These are phyloP conservation scores for Asterionellopsis glacialis DNA, from an alignment of 108 stramenopile genomes.

Conservation along the genomic window DNA sequence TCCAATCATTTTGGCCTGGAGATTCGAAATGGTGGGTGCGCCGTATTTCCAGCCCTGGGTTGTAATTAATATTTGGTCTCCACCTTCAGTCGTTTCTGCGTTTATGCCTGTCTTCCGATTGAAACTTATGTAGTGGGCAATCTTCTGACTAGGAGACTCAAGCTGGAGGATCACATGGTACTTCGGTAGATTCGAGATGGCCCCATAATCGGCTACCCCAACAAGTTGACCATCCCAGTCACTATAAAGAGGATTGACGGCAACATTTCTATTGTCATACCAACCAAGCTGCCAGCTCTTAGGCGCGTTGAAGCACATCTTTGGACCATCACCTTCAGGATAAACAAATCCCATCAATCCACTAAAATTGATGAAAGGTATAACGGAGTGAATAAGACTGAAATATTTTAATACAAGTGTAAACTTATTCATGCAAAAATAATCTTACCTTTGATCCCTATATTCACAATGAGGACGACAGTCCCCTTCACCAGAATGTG, in stretches of 20 bases:
- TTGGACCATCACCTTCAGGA: constrained; percentile 2
- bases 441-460: neutral
- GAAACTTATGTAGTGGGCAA: neutral
- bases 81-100: constrained; percentile 2
- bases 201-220: neutral
- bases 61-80: constrained; percentile 6
- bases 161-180: no score
- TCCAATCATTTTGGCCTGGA: no score
- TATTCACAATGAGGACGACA: neutral
- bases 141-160: no score
- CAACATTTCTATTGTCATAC: constrained; percentile 22
- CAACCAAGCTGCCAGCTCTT: constrained; percentile 49
- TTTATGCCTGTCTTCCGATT: constrained; percentile 8
- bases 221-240: neutral
- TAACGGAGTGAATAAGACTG: no score
- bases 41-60: no score
- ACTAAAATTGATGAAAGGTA: no score
- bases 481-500: neutral
- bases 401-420: no score
- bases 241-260: neutral
- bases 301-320: constrained; percentile 44
- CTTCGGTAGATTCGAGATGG: no score
- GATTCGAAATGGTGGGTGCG: no score
- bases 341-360: constrained; percentile 3
- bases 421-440: no score